Evolutionary conservation across 208 protist genomes (phyloP).

Genomic region (Leishmania braziliensis): DNA sequence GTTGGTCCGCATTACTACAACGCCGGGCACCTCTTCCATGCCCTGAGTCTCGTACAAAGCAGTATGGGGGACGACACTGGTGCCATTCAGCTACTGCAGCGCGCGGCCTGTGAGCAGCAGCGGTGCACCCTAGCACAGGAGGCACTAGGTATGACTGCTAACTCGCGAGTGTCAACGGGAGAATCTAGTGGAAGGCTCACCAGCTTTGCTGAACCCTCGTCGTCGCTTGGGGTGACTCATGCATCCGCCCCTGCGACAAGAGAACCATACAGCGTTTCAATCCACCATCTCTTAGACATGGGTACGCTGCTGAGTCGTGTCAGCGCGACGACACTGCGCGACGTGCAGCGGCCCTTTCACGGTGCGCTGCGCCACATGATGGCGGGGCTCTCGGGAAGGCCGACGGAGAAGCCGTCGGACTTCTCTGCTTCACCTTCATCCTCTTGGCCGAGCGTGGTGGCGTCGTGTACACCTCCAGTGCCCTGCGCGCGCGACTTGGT

Average conservation of each 20-base stretch:
- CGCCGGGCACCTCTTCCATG: constrained; percentile 57
- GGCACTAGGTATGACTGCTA: neutral
- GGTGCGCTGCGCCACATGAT: constrained; percentile 36
- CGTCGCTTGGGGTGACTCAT: neutral
- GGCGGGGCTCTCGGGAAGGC: constrained; percentile 16
- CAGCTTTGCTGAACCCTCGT: neutral
- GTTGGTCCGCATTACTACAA: constrained; percentile 47
- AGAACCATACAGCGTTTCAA: constrained; percentile 38
- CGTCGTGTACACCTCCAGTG: constrained; percentile 24
- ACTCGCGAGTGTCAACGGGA: neutral
- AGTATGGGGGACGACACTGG: constrained; percentile 51
- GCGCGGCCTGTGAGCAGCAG: constrained; percentile 35
- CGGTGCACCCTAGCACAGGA: constrained; percentile 13
- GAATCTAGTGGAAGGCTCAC: neutral
- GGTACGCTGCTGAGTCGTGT: constrained; percentile 55
- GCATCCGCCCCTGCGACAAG: neutral
- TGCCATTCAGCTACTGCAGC: constrained; percentile 53
- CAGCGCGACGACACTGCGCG: constrained; percentile 38
- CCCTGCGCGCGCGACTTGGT: constrained; percentile 47
- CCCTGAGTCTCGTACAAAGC: constrained; percentile 73
- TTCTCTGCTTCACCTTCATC: neutral
- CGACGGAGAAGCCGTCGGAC: neutral
- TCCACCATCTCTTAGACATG: constrained; percentile 70
- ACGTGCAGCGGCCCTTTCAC: constrained; percentile 42
- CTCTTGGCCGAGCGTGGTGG: constrained; percentile 1